Evolutionary conservation across 2,329 filamentous ascomycete genomes (phyloP).

Genomic region (Tothia fuscella): DNA sequence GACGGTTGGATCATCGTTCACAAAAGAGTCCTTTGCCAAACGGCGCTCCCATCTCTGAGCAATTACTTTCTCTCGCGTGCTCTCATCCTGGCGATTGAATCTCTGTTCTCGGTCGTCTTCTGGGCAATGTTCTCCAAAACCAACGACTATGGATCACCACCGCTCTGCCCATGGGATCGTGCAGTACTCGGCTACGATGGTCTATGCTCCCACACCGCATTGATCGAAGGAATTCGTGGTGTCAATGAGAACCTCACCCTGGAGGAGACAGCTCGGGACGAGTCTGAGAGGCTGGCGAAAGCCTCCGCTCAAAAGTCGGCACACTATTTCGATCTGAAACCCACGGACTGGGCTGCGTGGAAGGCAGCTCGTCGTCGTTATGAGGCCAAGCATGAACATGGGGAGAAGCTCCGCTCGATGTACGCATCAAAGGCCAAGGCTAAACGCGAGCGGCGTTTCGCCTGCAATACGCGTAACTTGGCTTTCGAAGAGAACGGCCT

Average conservation of each 20-base stretch:
- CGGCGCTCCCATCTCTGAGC: neutral
- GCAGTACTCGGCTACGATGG: neutral
- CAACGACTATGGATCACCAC: neutral
- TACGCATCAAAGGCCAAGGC: neutral
- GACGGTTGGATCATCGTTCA: neutral
- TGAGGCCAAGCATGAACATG: too few relatives aligned
- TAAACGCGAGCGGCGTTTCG: neutral
- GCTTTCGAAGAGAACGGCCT: neutral
- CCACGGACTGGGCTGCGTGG: too few relatives aligned
- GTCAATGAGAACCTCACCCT: neutral
- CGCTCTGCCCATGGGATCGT: neutral
- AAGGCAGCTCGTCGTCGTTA: too few relatives aligned
- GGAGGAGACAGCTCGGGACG: neutral
- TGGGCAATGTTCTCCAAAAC: neutral
- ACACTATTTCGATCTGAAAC: too few relatives aligned
- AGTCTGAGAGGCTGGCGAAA: neutral
- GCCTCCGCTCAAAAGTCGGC: too few relatives aligned
- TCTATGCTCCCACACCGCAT: neutral
- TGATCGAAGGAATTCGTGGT: neutral
- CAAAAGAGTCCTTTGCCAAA: neutral
- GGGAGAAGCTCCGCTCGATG: too few relatives aligned
- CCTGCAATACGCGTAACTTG: neutral
- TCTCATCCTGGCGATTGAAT: neutral
- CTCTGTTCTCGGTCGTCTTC: neutral
- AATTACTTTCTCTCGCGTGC: neutral